These are phyloP conservation scores for Geotrichum siamense DNA, from an alignment of 1,139 yeast species.

Conservation along the genomic window DNA sequence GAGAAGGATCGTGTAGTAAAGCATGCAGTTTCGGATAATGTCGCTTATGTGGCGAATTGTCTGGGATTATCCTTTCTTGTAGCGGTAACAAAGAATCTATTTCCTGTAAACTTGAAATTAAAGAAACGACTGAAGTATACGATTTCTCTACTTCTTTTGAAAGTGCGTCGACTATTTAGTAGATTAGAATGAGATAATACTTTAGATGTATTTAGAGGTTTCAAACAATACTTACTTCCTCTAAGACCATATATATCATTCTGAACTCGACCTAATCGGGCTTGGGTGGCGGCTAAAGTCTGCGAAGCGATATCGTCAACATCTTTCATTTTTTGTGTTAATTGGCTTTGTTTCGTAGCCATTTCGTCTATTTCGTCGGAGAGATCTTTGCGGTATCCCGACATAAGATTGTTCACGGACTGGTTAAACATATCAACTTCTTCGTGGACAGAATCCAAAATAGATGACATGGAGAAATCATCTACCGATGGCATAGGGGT, in stretches of 20 bases:
- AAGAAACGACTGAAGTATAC: constrained; percentile 18
- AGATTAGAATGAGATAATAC: not conserved
- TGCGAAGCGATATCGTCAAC: constrained; percentile 22
- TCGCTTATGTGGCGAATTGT: constrained; percentile 24
- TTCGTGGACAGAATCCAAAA: constrained; percentile 4
- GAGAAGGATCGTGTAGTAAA: constrained; percentile 19
- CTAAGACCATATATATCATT: constrained; percentile 17
- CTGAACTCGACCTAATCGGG: constrained; percentile 17
- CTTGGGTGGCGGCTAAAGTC: constrained; percentile 20
- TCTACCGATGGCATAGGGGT: constrained; percentile 20
- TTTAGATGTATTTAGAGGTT: not conserved
- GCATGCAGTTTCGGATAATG: constrained; percentile 31
- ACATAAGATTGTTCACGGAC: constrained; percentile 17
- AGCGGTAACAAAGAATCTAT: constrained; percentile 27
- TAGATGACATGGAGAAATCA: constrained; percentile 19
- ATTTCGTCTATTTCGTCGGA: constrained; percentile 20
- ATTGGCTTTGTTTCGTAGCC: constrained; percentile 18
- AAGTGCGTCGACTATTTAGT: constrained; percentile 14
- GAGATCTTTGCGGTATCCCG: constrained; percentile 20
- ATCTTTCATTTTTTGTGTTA: constrained; percentile 21
- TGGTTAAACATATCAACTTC: constrained; percentile 19
- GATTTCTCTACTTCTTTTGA: constrained; percentile 21
- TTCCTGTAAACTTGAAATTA: constrained; percentile 20
- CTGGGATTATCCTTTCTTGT: constrained; percentile 24
- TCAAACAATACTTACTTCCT: constrained; percentile 12